These are phyloP conservation scores for Aphanomyces astaci DNA, from an alignment of 352 stramenopile species.

Conservation along the genomic window DNA sequence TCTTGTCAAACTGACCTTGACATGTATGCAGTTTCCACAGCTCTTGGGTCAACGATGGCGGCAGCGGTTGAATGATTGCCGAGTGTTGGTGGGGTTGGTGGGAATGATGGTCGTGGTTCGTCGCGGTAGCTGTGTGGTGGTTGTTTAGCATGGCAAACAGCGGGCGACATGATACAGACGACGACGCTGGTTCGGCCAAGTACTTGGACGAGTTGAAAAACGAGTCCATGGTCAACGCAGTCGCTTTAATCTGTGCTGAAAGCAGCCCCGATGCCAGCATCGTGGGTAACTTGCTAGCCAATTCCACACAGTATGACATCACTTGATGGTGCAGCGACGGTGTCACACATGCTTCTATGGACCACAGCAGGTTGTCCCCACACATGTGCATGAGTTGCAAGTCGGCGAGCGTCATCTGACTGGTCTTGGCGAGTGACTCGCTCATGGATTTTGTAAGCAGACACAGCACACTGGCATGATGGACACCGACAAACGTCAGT, in stretches of 20 bases:
- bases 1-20: constrained; percentile 3
- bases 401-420: neutral
- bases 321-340: neutral
- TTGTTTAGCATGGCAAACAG: constrained; percentile 21
- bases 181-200: neutral
- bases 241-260: neutral
- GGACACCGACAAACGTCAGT: constrained; percentile 67
- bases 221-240: constrained; percentile 6
- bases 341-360: constrained; percentile 5
- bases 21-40: constrained; percentile 22
- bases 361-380: constrained; percentile 6
- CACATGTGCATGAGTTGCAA: constrained; percentile 7
- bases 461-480: constrained; percentile 71
- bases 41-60: constrained; percentile 14
- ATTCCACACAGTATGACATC: constrained; percentile 7
- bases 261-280: neutral
- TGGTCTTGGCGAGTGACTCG: constrained; percentile 49
- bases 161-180: neutral
- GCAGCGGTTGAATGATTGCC: constrained; percentile 2
- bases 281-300: neutral
- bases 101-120: constrained; percentile 1
- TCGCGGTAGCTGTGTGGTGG: neutral
- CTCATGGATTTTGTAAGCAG: constrained; percentile 71
- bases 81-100: no score
- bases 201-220: constrained; percentile 21